These are phyloP conservation scores for Carex cristatella DNA, from an alignment of 176 grass and related monocot genomes.

Conservation along the genomic window DNA sequence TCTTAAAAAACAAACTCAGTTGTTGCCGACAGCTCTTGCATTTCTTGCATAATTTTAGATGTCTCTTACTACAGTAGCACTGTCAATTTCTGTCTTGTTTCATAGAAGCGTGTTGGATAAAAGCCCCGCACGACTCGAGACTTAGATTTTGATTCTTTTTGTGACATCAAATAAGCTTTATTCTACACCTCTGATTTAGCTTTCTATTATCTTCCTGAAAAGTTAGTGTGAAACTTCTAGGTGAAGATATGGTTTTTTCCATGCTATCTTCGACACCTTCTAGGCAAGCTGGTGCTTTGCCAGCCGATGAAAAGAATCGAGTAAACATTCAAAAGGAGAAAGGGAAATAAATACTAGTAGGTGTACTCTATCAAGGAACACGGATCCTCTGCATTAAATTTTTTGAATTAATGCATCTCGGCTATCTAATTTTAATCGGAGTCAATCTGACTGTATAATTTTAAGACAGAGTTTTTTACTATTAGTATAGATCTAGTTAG, in stretches of 20 bases:
- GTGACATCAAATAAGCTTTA: neutral
- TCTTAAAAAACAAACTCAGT: too few species aligned
- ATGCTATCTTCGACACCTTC: neutral
- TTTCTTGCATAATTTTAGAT: neutral
- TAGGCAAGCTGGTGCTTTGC: neutral
- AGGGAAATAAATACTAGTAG: neutral
- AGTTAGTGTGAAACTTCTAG: constrained; percentile 18
- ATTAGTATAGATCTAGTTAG: too few species aligned
- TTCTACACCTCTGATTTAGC: neutral
- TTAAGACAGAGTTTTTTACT: too few species aligned
- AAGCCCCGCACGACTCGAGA: neutral
- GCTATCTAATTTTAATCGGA: too few species aligned
- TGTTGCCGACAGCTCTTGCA: too few species aligned
- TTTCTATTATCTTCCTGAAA: neutral
- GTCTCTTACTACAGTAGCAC: neutral
- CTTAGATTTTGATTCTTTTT: neutral
- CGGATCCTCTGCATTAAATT: too few species aligned
- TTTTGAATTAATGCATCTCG: too few species aligned
- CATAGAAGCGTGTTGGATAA: constrained; percentile 4
- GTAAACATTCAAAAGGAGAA: neutral
- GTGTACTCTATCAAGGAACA: neutral
- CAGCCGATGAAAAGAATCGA: neutral
- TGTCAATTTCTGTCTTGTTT: neutral
- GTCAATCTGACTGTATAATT: too few species aligned
- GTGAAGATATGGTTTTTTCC: neutral